These are phyloP conservation scores for Debaryomycetaceae sp. DNA, from an alignment of 1,139 yeast genomes.

Conservation along the genomic window DNA sequence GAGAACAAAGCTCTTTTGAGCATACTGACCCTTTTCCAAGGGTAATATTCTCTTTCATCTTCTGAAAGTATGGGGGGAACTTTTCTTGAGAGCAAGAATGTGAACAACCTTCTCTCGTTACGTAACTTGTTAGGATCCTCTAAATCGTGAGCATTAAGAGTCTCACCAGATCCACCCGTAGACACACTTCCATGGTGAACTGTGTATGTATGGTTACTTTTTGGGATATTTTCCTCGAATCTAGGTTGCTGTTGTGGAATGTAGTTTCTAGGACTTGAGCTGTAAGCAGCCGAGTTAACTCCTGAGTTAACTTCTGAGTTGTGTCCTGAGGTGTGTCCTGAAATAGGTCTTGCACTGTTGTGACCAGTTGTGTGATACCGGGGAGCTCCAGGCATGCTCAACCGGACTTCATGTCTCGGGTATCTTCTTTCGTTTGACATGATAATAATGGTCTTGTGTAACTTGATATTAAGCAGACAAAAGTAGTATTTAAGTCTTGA, in stretches of 20 bases:
- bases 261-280: not conserved
- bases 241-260: not conserved
- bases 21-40: constrained; percentile 29
- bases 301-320: not conserved
- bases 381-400: not conserved
- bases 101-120: constrained; percentile 29
- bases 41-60: constrained; percentile 38
- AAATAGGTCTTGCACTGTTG: too few species aligned
- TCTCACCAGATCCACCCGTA: not conserved
- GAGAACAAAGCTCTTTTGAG: constrained; percentile 30
- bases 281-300: not conserved
- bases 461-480: too few species aligned
- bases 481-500: not conserved
- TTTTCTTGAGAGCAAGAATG: constrained; percentile 30
- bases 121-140: constrained; percentile 14
- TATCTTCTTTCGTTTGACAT: not conserved
- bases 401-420: not conserved
- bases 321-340: too few species aligned
- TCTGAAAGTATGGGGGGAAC: constrained; percentile 34
- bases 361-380: not conserved
- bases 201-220: not conserved
- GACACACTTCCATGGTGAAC: not conserved
- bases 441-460: too few species aligned
- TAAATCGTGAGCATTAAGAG: constrained; percentile 5
- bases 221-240: not conserved